Evolutionary conservation across 371 early-diverging fungal species (phyloP).

Genomic region (Rhizopus delemar): DNA sequence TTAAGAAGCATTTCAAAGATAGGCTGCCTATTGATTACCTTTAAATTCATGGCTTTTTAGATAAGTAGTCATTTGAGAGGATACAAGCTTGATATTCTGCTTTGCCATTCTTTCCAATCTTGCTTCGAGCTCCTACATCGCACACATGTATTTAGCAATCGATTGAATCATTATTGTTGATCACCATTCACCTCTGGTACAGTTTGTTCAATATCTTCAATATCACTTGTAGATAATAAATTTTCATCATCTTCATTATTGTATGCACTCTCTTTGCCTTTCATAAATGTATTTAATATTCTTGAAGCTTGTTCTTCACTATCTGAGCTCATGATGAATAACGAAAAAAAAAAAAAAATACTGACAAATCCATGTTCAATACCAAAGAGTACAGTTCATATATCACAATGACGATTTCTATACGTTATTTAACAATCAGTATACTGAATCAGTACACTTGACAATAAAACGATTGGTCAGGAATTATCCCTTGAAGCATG

Average conservation of each 20-base stretch:
- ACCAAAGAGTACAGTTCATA: too few species aligned
- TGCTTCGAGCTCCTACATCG: background rate
- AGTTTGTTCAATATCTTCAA: constrained; percentile 1
- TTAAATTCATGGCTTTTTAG: constrained; percentile 14
- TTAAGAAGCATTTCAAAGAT: background rate
- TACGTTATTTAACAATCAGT: too few species aligned
- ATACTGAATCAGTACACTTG: background rate
- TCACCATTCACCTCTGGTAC: background rate
- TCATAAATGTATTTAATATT: background rate
- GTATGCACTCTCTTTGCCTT: background rate
- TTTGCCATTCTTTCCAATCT: constrained; percentile 10
- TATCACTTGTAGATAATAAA: background rate
- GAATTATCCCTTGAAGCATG: too few species aligned
- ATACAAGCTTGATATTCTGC: constrained; percentile 12
- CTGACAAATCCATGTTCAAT: too few species aligned
- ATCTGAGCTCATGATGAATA: background rate
- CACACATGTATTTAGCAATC: background rate
- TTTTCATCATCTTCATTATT: background rate
- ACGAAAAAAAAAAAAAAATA: background rate
- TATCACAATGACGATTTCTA: too few species aligned
- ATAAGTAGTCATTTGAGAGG: constrained; percentile 10
- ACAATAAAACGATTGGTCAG: too few species aligned
- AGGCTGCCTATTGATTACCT: constrained; percentile 5
- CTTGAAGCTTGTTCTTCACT: background rate
- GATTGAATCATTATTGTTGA: background rate